Evolutionary conservation across 2,329 filamentous ascomycete species (phyloP), one percentile per base, ranked within the genome.

Genomic region (Aspergillus cejpii): DNA sequence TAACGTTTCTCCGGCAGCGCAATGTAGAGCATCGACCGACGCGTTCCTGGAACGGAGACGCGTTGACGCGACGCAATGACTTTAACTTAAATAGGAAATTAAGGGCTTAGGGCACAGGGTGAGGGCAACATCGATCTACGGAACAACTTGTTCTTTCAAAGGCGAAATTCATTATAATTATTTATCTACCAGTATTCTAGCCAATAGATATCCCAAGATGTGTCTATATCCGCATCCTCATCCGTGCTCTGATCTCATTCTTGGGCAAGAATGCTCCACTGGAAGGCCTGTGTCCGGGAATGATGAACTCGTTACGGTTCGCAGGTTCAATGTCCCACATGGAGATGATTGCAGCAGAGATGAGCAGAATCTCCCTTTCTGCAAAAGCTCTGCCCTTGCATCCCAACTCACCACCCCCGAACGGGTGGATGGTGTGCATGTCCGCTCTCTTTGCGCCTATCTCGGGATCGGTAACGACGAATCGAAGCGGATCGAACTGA

Each of bases 291-390:
- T 71, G 69, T 31, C 61, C 64, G 0, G 80, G 80, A 34, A 81
- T 65, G 14, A 66, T 65, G 72, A 78, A 79, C 0, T 61, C 64
- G 5, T 63, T 64, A 12, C 69, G 68, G 38, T 60, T 61, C 0
- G 63, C 67, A 0, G 75, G 68, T 43, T 74, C 64, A 45, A 81
- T 72, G 34, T 81, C 74, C 77, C 78, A 82, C 54, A 78, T 68
- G 5, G 70, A 65, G 15, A 81, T 55, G 17, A 81, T 69, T 1
- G 72, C 70, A 12, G 77, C 76, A 1, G 71, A 68, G 36, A 78
- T 73, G 19, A 72, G 61, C 34, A 81, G 52, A 14, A 73, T 68
- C 54, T 75, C 69, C 38, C 71, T 66, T 53, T 78, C 71, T 2
- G 73, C 74, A 48, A 78, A 75, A 1, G 63, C 61, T 10, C 72